Evolutionary conservation across 2,329 filamentous ascomycete species (phyloP), one percentile per base, ranked within the genome.

Genomic region (Cadophora malorum): DNA sequence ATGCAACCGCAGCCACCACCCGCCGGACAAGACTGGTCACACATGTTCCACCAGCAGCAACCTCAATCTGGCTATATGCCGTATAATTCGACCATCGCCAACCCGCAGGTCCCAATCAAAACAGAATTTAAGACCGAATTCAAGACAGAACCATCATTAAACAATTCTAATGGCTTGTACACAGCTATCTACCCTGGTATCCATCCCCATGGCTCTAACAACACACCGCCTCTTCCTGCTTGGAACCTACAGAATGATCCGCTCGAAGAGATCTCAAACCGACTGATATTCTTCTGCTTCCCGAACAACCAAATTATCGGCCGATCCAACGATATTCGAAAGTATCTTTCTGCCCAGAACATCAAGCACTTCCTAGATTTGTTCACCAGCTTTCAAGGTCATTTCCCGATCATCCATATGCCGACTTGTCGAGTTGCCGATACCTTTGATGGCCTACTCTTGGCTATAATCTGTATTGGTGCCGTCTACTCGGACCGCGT

Each of bases 331-430:
- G 79, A 77, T 71, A 82, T 87, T 79, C 79, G 76, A 72, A 78
- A 77, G 67, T 89, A 88, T 75, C 85, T 92, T 74, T 88, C 88
- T 60, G 84, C 87, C 68, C 86, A 90, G 73, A 91, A 91, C 77
- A 83, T 92, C 76, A 89, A 88, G 81, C 85, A 89, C 76, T 92
- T 92, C 77, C 83, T 92, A 77, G 85, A 89, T 74, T 85, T 89
- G 75, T 93, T 91, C 81, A 88, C 85, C 68, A 88, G 91, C 78
- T 93, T 90, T 78, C 88, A 92, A 77, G 85, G 87, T 69, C 91
- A 94, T 78, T 92, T 91, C 81, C 88, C 90, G 23, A 84, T 91
- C 72, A 84, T 93, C 63, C 90, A 94, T 76, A 84, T 90, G 77
- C 86, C 90, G 45, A 91, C 90, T 9, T 92, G 93, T 79, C 85